A percentile compares a stretch with the other conserved stretches of the same genome.
phyloP scores from a whole-genome alignment of 1,284 basidiomycete species.

The Irpex sp. region DNA sequence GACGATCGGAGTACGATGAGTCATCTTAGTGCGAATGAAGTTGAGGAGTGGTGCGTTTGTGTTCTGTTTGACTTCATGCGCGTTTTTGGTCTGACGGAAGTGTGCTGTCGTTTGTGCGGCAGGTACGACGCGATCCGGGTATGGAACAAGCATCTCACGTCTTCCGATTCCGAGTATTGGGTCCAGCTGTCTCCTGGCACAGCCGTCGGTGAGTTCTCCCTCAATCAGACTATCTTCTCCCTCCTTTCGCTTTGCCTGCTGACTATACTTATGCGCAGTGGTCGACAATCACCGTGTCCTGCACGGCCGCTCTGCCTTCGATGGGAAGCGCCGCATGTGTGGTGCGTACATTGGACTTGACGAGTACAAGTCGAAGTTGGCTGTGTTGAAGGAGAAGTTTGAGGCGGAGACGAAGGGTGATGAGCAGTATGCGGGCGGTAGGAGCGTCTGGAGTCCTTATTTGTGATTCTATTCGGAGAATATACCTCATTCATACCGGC shows the following conservation, averaged over 20 bases:
- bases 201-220: conserved; percentile 60
- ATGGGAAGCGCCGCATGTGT: conserved; percentile 87
- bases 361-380: conserved; percentile 77
- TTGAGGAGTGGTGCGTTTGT: conserved; percentile 62
- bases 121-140: conserved; percentile 81
- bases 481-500: no score
- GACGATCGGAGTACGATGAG: conserved; percentile 85
- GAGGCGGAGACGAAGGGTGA: conserved; percentile 15
- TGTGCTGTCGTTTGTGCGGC: conserved; percentile 7
- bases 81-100: not conserved
- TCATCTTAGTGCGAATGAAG: conserved; percentile 47
- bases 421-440: conserved; percentile 15
- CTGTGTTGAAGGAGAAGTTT: conserved; percentile 60
- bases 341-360: conserved; percentile 94
- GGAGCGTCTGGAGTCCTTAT: conserved; percentile 32
- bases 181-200: conserved; percentile 83
- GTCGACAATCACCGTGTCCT: conserved; percentile 94
- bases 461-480: not conserved
- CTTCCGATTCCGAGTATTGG: conserved; percentile 87
- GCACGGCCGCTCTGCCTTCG: conserved; percentile 88
- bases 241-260: not conserved
- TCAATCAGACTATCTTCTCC: not conserved
- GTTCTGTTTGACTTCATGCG: not conserved
- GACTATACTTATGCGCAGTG: conserved; percentile 39
- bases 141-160: conserved; percentile 77